Evolutionary conservation across 768 basidiomycete species (phyloP), one percentile per base, ranked within the genome.

Genomic region (Mycena indigotica): DNA sequence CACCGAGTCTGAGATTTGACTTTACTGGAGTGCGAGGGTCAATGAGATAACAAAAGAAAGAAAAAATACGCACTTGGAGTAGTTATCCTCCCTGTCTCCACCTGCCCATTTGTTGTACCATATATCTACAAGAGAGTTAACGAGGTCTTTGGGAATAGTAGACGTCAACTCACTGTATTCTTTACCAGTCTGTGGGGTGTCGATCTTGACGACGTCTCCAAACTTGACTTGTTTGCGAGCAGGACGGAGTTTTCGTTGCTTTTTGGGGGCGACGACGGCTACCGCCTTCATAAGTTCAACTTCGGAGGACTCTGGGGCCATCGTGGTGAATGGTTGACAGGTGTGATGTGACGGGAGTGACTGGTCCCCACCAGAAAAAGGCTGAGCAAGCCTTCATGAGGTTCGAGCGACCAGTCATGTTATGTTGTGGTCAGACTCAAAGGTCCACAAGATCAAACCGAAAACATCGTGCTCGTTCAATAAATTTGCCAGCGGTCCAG

Each of bases 51-150:
- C 30, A 19, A 21, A 25, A 50, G 46, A 15, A 24, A 52, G 40
- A 15, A 59, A 46, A 23, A 23, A 29, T 15, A 78, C 88, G 56
- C 63, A 94, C 95, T 94, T 96, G 30, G 95, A 95, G 70, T 98
- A 94, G 56, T 85, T 89, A 70, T 99, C 96, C 72, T 98, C 97
- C 28, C 93, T 85, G 71, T 99, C 97, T 55, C 96, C 97, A 53
- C 97, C 97, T n/a, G 97, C 97, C 96, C 96, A 98, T 76, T 97
- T 96, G 74, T 98, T 95, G 71, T 96, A 98, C 96, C 97, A 99
- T 51, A 96, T 91, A 73, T 99, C 91, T 91, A 58, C 40, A 39
- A 28, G 53, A 51, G 62, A 63, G 46, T 62, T 29, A 52, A 64
- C 50, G 28, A 54, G 56, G 35, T 54, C n/a, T 44, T 26, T 29